Evolutionary conservation across 2,329 filamentous ascomycete genomes (phyloP), one percentile per base, ranked within the genome.

Genomic region (Myotisia sp.): DNA sequence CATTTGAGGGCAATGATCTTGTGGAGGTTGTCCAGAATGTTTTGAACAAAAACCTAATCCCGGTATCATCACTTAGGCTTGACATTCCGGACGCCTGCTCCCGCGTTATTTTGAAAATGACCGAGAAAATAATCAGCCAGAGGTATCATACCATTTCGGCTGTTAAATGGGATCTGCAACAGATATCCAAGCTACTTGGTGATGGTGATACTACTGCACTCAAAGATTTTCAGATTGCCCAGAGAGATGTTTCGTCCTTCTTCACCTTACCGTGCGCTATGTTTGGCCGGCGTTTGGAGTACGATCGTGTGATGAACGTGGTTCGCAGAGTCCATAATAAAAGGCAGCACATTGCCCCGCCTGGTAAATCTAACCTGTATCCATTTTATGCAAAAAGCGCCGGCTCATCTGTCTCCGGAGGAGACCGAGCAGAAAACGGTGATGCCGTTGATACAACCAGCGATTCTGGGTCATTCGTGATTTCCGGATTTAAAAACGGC

Each of bases 1-100:
- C 84, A 0, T 93, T 90, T 44, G 76, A 79, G 22, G 87, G 83
- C 6, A 69, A 74, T 8, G 78, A 75, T 1, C 82, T 86, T 1
- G 71, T 94, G 38, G 86, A 94, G 48, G 84, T 94, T 28, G 84
- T 95, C 43, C 86, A 94, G 52, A 83, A 77, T 44, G 84, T 94
- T 7, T 66, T 95, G 6, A 77, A 77, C 29, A 78, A 79, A 43
- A 74, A 81, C 29, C 74, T 94, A 43, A 76, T 81, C 3, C 74
- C 74, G 23, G 76, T 90, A 6, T 82, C 83, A 3, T 73, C 72
- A 3, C 72, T 84, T 28, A 72, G 87, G 33, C 69, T 84, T 40
- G 87, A 94, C 50, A 67, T 93, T 4, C 87, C 87, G 0, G 82
- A 92, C 38, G 78, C 79, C 5, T 64, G 94, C 26, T 80, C 80